phyloP scores from a whole-genome alignment of 1,284 basidiomycete species.

The Cerrena zonata region DNA sequence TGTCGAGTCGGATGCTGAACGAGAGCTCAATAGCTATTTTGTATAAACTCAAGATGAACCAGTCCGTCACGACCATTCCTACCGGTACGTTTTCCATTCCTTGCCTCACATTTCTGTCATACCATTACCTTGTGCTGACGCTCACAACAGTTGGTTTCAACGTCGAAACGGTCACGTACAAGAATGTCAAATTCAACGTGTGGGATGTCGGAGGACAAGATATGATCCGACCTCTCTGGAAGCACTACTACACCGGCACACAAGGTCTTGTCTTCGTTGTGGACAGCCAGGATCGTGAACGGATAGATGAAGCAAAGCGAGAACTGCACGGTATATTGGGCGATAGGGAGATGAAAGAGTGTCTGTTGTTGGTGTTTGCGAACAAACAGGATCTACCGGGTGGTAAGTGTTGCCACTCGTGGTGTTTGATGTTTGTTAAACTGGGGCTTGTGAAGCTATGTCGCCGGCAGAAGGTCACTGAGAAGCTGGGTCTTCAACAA shows the following conservation, averaged over 20 bases:
- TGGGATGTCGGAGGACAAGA: conserved; percentile 99
- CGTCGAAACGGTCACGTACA: conserved; percentile 99
- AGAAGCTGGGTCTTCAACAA: conserved; percentile 89
- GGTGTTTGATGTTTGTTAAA: neutral
- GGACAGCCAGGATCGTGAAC: conserved; percentile 84
- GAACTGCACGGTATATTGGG: conserved; percentile 95
- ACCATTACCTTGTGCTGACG: neutral
- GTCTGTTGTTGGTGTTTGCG: conserved; percentile 92
- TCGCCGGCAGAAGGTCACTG: conserved; percentile 97
- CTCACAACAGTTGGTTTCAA: conserved; percentile 80
- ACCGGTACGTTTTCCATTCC: conserved; percentile 55
- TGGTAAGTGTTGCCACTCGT: conserved; percentile 51
- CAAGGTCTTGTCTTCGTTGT: conserved; percentile 99
- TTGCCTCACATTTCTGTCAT: neutral
- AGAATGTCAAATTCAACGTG: conserved; percentile 99
- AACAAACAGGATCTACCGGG: conserved; percentile 99
- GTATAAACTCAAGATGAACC: conserved; percentile 98
- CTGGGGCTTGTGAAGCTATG: conserved; percentile 63
- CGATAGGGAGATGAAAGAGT: conserved; percentile 98
- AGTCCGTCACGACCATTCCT: conserved; percentile 97
- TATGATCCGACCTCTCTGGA: conserved; percentile 96
- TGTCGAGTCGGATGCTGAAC: conserved; percentile 5
- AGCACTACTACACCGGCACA: conserved; percentile 98
- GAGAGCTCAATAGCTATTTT: conserved; percentile 65
- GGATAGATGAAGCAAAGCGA: conserved; percentile 94